Evolutionary conservation across 31 red algal genomes (phyloP), one percentile per base, ranked within the genome.

Genomic region (Odonthalia washingtoniensis): DNA sequence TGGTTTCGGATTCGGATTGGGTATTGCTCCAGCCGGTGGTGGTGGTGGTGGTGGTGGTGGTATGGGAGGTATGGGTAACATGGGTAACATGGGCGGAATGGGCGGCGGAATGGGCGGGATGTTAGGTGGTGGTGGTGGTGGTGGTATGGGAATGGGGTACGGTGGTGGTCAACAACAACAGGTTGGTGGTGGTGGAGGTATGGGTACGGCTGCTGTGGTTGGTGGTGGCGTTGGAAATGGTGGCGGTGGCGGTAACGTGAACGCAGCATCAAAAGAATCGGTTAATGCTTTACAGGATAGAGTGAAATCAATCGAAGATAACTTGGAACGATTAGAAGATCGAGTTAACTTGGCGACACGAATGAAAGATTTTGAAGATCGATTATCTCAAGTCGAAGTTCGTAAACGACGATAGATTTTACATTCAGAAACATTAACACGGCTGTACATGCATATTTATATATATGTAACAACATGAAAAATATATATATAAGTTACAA

Each of bases 1-100:
- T 21, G 97, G 97, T 18, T 99, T 96, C 75, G 97, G 97, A 3
- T 89, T 99, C 42, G 97, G 97, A 18, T 90, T 99, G 84, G 97
- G 97, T 31, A 44, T 99, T 37, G 86, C 82, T 70, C 96, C 95
- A 49, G 97, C 94, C 0, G 74, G 93, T 45, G 90, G 81, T 1
- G 84, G 95, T 28, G 84, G 88, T 2, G 33, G 52, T 26, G 82
- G 83, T 40, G 86, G 80, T 18, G 82, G 78, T 3, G 87, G 81
- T n/a, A 84, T 88, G 73, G 83, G 90, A 0, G 80, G 78, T 17
- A 93, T 91, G 75, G 78, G 77, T 52, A 40, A 64, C 40, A 83
- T 83, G 80, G 68, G 75, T 57, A 52, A 42, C 26, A 90, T 85
- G 76, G 94, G 90, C 21, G 78, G 85, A 14, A 87, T 87, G 83